A percentile compares a stretch with the other conserved stretches of the same genome.
These are phyloP conservation scores for Podila clonocystis DNA, from an alignment of 192 early-diverging fungal species.

Conservation along the genomic window DNA sequence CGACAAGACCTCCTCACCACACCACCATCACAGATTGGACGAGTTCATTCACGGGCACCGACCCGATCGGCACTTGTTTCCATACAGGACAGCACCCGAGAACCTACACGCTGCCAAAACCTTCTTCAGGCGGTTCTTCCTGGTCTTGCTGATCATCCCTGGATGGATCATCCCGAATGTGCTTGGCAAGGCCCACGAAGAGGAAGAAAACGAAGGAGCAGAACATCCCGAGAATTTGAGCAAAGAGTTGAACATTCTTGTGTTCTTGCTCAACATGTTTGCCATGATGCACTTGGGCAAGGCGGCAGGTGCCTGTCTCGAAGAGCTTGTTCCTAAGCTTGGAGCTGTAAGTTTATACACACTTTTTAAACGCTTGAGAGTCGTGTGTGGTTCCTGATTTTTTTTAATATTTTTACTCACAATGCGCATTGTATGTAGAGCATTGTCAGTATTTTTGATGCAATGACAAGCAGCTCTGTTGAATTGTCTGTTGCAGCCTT, in stretches of 20 bases:
- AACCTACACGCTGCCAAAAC: conserved; percentile 8
- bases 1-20: not conserved
- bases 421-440: conserved; percentile 35
- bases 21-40: not conserved
- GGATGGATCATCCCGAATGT: conserved; percentile 28
- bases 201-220: not conserved
- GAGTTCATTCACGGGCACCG: conserved; percentile 11
- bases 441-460: conserved; percentile 81
- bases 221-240: conserved; percentile 5
- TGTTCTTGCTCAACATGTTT: conserved; percentile 34
- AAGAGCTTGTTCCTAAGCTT: conserved; percentile 28
- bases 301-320: conserved; percentile 28
- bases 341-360: conserved; percentile 19
- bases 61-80: conserved; percentile 26
- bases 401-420: not conserved
- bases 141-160: conserved; percentile 30
- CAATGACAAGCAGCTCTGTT: conserved; percentile 85
- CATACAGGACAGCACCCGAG: conserved; percentile 8
- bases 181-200: not conserved
- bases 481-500: conserved; percentile 77
- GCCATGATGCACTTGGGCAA: conserved; percentile 39
- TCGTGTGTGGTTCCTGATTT: not conserved
- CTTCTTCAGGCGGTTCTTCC: conserved; percentile 16
- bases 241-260: conserved; percentile 8
- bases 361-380: not conserved